phyloP scores from a whole-genome alignment of 2,329 filamentous ascomycete species.

The Rutstroemia sp. region DNA sequence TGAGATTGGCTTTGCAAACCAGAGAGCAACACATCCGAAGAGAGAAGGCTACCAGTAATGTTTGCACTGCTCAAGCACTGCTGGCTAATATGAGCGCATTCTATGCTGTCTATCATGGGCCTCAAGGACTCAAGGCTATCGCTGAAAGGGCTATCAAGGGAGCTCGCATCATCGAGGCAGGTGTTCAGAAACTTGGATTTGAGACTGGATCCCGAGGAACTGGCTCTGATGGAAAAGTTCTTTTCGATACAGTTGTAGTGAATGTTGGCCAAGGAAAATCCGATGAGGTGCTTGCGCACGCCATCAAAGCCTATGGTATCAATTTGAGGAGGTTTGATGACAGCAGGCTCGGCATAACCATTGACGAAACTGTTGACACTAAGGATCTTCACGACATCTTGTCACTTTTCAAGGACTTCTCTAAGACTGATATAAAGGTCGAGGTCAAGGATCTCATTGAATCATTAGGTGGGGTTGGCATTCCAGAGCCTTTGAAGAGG shows the following conservation, averaged over 20 bases:
- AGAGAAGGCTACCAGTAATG: slow-evolving; percentile 96
- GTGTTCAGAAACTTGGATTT: slow-evolving; percentile 55
- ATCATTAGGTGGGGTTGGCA: slow-evolving; percentile 31
- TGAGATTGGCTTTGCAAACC: slow-evolving; percentile 82
- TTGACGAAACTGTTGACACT: slow-evolving; percentile 65
- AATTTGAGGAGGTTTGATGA: slow-evolving; percentile 57
- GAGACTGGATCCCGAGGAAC: slow-evolving; percentile 52
- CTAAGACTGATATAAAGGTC: slow-evolving; percentile 14
- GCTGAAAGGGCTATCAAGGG: slow-evolving; percentile 69
- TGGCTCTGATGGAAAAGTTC: slow-evolving; percentile 45
- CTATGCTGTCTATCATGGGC: slow-evolving; percentile 92
- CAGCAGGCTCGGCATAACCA: slow-evolving; percentile 61
- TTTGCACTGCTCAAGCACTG: slow-evolving; percentile 90
- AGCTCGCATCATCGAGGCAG: slow-evolving; percentile 60
- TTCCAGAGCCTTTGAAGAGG: slow-evolving; percentile 58
- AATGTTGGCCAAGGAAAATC: slow-evolving; percentile 44
- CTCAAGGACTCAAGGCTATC: slow-evolving; percentile 73
- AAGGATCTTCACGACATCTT: slow-evolving; percentile 51
- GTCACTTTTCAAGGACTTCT: slow-evolving; percentile 41
- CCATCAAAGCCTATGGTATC: slow-evolving; percentile 44
- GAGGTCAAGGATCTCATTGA: slow-evolving; percentile 35
- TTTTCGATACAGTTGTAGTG: slow-evolving; percentile 79
- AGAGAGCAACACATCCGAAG: slow-evolving; percentile 92
- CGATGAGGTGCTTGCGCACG: slow-evolving; percentile 41
- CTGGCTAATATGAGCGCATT: slow-evolving; percentile 94